Conservation (phyloP, 768 basidiomycete species). For the Thelephora aurantiotincta region DNA sequence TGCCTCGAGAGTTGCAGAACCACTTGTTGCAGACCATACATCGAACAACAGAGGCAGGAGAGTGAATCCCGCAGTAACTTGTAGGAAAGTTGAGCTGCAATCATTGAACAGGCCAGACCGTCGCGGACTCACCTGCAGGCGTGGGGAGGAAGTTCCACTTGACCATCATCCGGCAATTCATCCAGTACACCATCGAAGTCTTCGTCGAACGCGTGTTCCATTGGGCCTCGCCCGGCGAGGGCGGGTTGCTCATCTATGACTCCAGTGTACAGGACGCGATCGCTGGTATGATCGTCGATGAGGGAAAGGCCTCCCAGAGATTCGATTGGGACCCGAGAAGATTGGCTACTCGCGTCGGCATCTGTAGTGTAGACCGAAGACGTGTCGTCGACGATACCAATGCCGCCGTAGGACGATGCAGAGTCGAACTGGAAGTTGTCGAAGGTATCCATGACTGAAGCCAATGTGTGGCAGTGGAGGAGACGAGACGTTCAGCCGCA, state of each 20-base stretch:
- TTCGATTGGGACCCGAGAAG: constrained; percentile 34
- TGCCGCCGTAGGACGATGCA: constrained; percentile 64
- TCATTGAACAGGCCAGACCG: background rate
- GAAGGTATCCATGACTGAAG: constrained; percentile 54
- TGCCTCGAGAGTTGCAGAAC: constrained; percentile 98
- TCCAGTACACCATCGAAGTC: constrained; percentile 86
- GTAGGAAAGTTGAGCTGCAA: constrained; percentile 5
- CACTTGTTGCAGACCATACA: constrained; percentile 85
- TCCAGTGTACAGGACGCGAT: constrained; percentile 19
- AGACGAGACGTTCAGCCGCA: background rate
- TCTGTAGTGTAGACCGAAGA: constrained; percentile 58
- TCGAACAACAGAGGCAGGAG: constrained; percentile 93
- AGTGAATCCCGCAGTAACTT: constrained; percentile 98
- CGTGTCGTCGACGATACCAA: constrained; percentile 63
- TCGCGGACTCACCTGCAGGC: constrained; percentile 75
- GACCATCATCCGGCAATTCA: constrained; percentile 71
- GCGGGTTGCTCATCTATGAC: constrained; percentile 3
- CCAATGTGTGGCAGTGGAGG: constrained; percentile 3
- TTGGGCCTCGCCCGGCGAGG: constrained; percentile 17
- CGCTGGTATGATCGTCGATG: constrained; percentile 31
- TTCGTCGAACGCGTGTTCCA: constrained; percentile 37
- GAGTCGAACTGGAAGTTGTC: constrained; percentile 82
- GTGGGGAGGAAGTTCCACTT: constrained; percentile 76
- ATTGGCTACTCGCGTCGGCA: constrained; percentile 43
- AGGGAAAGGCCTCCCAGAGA: constrained; percentile 41